Conservation (phyloP, 306 rosid species). For the Glycine soja region DNA sequence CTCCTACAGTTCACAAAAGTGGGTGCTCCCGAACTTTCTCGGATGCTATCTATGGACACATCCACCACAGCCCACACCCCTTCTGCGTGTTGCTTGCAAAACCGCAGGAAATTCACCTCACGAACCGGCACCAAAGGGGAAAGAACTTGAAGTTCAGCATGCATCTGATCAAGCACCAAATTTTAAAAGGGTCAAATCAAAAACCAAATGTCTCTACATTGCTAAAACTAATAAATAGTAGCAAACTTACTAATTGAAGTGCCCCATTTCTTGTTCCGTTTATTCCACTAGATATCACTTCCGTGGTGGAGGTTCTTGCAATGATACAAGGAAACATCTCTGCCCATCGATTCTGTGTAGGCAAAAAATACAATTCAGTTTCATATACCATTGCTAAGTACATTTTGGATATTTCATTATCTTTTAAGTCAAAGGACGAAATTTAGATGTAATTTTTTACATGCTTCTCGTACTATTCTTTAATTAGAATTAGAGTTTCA, state of each 20-base stretch:
- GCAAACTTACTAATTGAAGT: constrained; percentile 73
- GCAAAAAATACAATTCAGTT: neutral
- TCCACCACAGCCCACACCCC: constrained; percentile 98
- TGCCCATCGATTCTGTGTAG: constrained; percentile 79
- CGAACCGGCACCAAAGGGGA: constrained; percentile 94
- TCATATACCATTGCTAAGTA: neutral
- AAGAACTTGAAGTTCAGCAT: constrained; percentile 92
- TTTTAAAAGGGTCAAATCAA: neutral
- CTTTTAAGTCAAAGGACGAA: neutral
- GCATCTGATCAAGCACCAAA: constrained; percentile 64
- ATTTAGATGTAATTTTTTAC: neutral
- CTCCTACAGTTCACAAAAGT: constrained; percentile 71
- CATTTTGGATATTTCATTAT: neutral
- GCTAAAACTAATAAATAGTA: neutral
- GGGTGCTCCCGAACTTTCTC: constrained; percentile 65
- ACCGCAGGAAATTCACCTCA: constrained; percentile 79
- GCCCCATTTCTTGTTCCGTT: constrained; percentile 91
- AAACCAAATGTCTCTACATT: constrained; percentile 8
- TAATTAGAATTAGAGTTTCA: neutral
- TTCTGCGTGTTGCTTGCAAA: constrained; percentile 97
- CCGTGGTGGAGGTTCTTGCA: constrained; percentile 78
- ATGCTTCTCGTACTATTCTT: neutral
- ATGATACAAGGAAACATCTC: constrained; percentile 92
- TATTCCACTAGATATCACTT: constrained; percentile 84
- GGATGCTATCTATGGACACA: constrained; percentile 72